Conservation (phyloP, 2,329 filamentous ascomycete genomes). For the Fusarium albidum region DNA sequence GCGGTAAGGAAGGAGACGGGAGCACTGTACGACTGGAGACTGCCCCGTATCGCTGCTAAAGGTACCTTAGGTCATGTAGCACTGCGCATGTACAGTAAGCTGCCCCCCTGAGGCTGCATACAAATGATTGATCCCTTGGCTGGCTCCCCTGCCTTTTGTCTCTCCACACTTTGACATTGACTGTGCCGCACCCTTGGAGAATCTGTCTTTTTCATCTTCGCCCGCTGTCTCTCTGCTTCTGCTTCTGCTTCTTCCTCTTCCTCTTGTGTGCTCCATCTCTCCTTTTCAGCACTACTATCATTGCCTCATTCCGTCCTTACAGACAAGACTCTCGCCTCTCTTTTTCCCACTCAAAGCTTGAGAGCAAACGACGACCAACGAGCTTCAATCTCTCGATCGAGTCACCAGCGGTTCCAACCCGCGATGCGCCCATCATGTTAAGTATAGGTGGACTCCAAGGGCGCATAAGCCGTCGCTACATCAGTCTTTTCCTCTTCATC, state of each 20-base stretch:
- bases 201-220: background rate
- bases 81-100: background rate
- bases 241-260: background rate
- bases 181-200: slow-evolving; percentile 3
- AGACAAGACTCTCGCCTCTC: slow-evolving; percentile 5
- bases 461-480: slow-evolving; percentile 45
- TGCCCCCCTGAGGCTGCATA: slow-evolving; percentile 18
- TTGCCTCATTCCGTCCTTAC: background rate
- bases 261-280: background rate
- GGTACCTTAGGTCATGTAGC: too few relatives aligned
- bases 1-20: too few relatives aligned
- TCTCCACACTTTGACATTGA: slow-evolving; percentile 4
- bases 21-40: too few relatives aligned
- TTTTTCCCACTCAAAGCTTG: background rate
- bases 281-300: too few relatives aligned
- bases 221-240: background rate
- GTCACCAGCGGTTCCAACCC: background rate
- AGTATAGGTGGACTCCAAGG: slow-evolving; percentile 39
- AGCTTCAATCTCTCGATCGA: background rate
- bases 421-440: slow-evolving; percentile 38
- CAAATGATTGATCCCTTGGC: slow-evolving; percentile 4
- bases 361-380: background rate
- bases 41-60: too few relatives aligned
- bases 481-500: slow-evolving; percentile 42
- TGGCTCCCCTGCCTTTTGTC: slow-evolving; percentile 5